Percentiles rank a stretch among this genome's conserved stretches.
Evolutionary conservation across 495 filamentous ascomycete genomes (phyloP).

Genomic region (Aspergillus sclerotiicarbonarius): DNA sequence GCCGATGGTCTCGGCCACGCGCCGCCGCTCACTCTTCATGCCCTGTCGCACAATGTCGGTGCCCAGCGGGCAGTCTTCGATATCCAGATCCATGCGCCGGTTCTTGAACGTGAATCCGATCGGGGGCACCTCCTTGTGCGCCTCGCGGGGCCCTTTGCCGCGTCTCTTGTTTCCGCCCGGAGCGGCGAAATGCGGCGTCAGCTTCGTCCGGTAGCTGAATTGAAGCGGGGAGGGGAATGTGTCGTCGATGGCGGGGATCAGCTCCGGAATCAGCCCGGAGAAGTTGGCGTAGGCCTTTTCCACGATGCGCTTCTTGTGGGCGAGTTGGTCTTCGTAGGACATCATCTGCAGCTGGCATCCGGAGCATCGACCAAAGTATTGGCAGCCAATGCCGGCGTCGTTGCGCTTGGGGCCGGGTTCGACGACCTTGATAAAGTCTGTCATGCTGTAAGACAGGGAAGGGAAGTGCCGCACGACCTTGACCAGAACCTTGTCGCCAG

Average conservation of each 20-base stretch:
- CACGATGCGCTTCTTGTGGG: constrained; percentile 79
- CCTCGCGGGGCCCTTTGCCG: constrained; percentile 31
- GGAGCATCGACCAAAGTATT: constrained; percentile 82
- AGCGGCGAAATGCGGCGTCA: constrained; percentile 91
- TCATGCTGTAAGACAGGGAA: constrained; percentile 61
- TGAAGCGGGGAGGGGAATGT: constrained; percentile 88
- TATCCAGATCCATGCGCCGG: constrained; percentile 71
- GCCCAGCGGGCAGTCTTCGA: constrained; percentile 95
- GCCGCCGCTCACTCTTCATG: constrained; percentile 67
- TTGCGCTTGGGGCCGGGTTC: constrained; percentile 72
- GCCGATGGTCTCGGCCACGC: constrained; percentile 64
- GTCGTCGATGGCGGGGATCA: constrained; percentile 72
- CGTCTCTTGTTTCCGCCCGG: constrained; percentile 40
- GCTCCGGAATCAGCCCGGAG: constrained; percentile 70
- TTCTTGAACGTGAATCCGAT: constrained; percentile 92
- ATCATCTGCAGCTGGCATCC: constrained; percentile 99
- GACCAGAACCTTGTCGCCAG: constrained; percentile 76
- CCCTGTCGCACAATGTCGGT: constrained; percentile 79
- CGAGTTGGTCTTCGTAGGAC: constrained; percentile 79
- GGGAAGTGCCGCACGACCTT: constrained; percentile 71
- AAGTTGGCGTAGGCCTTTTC: constrained; percentile 93
- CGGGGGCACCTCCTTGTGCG: constrained; percentile 58
- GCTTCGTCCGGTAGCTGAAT: constrained; percentile 92
- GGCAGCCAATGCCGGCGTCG: constrained; percentile 71
- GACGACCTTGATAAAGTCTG: constrained; percentile 78